phyloP scores from a whole-genome alignment of 805 yeast species.

The Lipomyces sp. region DNA sequence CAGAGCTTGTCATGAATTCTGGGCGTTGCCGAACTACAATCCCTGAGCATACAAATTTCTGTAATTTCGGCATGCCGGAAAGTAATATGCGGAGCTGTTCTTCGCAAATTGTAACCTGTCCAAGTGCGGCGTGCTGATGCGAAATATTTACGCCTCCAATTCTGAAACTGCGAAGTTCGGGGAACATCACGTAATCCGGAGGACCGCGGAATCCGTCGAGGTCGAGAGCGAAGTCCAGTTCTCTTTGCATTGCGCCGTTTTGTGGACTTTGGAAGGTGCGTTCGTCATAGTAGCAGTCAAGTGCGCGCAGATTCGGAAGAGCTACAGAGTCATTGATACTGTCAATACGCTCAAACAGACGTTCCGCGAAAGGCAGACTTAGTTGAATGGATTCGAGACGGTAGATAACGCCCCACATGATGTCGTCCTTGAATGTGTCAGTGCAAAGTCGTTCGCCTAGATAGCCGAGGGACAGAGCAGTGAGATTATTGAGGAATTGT shows the following conservation, averaged over 20 bases:
- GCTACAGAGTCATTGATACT: background rate
- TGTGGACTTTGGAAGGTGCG: background rate
- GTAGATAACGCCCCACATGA: background rate
- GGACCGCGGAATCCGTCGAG: conserved; percentile 1
- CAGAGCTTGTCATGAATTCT: background rate
- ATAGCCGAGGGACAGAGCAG: background rate
- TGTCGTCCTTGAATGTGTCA: background rate
- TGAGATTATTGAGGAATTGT: background rate
- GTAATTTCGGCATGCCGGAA: conserved; percentile 3
- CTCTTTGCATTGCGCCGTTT: background rate
- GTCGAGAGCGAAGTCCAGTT: background rate
- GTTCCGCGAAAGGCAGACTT: background rate
- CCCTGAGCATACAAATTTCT: background rate
- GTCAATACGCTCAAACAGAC: background rate
- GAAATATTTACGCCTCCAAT: background rate
- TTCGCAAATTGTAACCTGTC: background rate
- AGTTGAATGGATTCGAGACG: background rate
- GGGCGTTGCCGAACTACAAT: background rate
- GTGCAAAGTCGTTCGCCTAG: background rate
- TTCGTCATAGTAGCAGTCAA: conserved; percentile 1
- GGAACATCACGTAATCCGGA: conserved; percentile 3
- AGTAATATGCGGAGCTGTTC: conserved; percentile 3
- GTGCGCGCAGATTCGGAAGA: background rate
- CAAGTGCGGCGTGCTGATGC: background rate
- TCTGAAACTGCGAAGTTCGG: conserved; percentile 1